These are phyloP conservation scores for Scedosporium apiospermum DNA, from an alignment of 2,329 filamentous ascomycete genomes.

Conservation along the genomic window DNA sequence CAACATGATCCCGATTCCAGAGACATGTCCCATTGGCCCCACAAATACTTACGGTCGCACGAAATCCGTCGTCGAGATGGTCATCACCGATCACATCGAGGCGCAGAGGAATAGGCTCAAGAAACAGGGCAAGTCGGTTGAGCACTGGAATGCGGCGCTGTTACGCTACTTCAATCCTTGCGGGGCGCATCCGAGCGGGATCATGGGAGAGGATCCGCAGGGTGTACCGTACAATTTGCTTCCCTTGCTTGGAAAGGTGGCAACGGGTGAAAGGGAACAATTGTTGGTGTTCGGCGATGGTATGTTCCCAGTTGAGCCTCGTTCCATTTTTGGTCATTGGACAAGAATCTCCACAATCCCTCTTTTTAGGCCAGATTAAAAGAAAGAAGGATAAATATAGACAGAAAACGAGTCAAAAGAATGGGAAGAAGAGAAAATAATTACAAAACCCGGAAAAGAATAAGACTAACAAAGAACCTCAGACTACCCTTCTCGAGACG, in stretches of 20 bases:
- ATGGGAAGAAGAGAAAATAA: background rate
- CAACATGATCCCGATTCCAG: conserved; percentile 98
- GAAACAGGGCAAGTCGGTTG: conserved; percentile 67
- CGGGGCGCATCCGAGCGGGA: conserved; percentile 84
- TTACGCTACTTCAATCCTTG: conserved; percentile 97
- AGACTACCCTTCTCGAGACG: conserved; percentile 89
- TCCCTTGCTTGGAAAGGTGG: conserved; percentile 88
- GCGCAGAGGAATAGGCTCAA: conserved; percentile 74
- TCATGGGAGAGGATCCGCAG: conserved; percentile 97
- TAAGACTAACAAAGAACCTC: background rate
- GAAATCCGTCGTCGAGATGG: conserved; percentile 82
- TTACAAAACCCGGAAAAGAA: background rate
- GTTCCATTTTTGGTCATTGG: background rate
- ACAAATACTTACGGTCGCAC: conserved; percentile 98
- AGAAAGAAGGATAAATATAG: no score
- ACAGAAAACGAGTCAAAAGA: background rate
- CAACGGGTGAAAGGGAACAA: conserved; percentile 89
- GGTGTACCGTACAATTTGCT: conserved; percentile 94
- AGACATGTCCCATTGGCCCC: conserved; percentile 88
- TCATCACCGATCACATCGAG: conserved; percentile 85
- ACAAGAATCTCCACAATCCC: background rate
- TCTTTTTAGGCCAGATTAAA: background rate
- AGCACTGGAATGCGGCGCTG: conserved; percentile 87
- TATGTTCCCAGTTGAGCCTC: conserved; percentile 31
- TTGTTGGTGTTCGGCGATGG: conserved; percentile 89